These are phyloP conservation scores for Phytopythium cucurbitacearum DNA, from an alignment of 352 stramenopile species.

Conservation along the genomic window DNA sequence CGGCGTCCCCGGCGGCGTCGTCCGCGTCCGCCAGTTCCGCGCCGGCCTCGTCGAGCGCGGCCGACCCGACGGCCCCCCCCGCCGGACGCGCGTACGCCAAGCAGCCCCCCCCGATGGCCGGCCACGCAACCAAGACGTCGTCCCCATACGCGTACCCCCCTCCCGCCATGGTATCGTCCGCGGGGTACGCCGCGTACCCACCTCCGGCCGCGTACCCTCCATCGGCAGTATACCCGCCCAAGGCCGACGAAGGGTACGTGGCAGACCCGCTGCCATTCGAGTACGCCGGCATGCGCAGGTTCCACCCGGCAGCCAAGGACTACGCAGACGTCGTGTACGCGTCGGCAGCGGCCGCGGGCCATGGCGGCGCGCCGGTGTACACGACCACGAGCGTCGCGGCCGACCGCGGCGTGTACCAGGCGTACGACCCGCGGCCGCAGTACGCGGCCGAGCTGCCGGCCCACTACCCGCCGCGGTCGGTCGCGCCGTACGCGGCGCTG, in stretches of 20 bases:
- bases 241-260: constrained; percentile 59
- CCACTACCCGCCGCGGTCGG: constrained; percentile 28
- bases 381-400: constrained; percentile 1
- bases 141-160: constrained; percentile 30
- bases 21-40: neutral
- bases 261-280: constrained; percentile 77
- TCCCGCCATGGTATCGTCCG: constrained; percentile 4
- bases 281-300: constrained; percentile 55
- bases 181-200: constrained; percentile 6
- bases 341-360: constrained; percentile 7
- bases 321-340: constrained; percentile 17
- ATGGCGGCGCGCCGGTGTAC: constrained; percentile 3
- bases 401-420: neutral
- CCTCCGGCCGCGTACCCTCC: neutral
- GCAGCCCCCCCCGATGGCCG: constrained; percentile 6
- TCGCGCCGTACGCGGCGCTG: constrained; percentile 26
- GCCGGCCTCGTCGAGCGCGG: neutral
- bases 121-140: constrained; percentile 7
- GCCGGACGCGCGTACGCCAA: constrained; percentile 20
- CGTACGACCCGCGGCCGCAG: constrained; percentile 19
- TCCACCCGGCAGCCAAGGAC: constrained; percentile 12
- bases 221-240: constrained; percentile 13
- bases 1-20: neutral
- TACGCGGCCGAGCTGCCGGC: constrained; percentile 28
- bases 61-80: constrained; percentile 7